Evolutionary conservation across 257 asterid species (phyloP).

Genomic region (Salvia splendens): DNA sequence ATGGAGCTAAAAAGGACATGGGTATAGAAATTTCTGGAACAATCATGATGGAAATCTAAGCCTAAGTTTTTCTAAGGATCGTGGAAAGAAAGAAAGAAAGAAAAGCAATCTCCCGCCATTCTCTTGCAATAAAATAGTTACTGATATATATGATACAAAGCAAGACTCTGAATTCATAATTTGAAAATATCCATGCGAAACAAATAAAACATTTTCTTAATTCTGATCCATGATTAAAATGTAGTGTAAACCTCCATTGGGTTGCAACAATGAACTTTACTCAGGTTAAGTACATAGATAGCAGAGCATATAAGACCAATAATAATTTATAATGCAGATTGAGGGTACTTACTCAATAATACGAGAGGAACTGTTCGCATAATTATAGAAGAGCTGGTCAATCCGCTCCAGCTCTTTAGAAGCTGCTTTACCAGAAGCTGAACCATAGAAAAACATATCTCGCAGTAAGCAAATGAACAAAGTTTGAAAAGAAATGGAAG

Average conservation of each 20-base stretch:
- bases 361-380: conserved; percentile 49
- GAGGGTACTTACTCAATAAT: conserved; percentile 68
- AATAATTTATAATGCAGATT: conserved; percentile 15
- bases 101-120: neutral
- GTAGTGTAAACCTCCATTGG: neutral
- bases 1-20: neutral
- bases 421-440: conserved; percentile 70
- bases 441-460: conserved; percentile 27
- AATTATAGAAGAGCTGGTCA: conserved; percentile 60
- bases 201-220: neutral
- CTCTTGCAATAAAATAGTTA: conserved; percentile 9
- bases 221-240: conserved; percentile 2
- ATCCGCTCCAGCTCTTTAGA: conserved; percentile 58
- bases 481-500: neutral
- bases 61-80: neutral
- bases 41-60: neutral
- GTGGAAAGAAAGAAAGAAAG: neutral
- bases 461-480: conserved; percentile 17
- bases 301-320: neutral
- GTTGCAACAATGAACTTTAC: neutral
- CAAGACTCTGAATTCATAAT: too few species aligned
- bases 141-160: too few species aligned
- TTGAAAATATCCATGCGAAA: neutral
- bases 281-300: neutral
- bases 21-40: neutral